phyloP scores from a whole-genome alignment of 441 rosid species.

The Cnidoscolus chayamansa region DNA sequence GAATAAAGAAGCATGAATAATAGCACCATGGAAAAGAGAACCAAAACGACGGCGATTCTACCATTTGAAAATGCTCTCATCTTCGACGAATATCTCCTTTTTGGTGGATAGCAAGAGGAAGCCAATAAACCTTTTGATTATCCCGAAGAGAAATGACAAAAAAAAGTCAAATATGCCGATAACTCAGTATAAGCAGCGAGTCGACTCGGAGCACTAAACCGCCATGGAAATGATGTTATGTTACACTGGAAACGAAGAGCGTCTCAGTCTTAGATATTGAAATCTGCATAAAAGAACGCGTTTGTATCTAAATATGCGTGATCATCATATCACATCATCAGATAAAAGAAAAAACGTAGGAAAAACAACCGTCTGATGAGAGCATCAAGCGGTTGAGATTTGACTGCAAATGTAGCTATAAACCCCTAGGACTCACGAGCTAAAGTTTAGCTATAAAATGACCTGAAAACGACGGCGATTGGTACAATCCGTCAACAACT shows the following conservation, averaged over 20 bases:
- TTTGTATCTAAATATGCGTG: background rate
- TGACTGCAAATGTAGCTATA: constrained; percentile 19
- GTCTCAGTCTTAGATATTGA: constrained; percentile 11
- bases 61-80: constrained; percentile 19
- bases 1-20: constrained; percentile 19
- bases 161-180: constrained; percentile 1
- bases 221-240: constrained; percentile 18
- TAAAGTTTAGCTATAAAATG: constrained; percentile 21
- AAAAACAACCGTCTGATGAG: constrained; percentile 36
- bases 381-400: constrained; percentile 29
- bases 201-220: constrained; percentile 21
- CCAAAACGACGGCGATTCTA: constrained; percentile 23
- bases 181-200: constrained; percentile 2
- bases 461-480: constrained; percentile 37
- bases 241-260: constrained; percentile 19
- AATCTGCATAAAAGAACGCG: constrained; percentile 32
- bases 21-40: constrained; percentile 21
- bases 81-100: constrained; percentile 17
- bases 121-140: background rate
- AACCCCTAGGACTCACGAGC: constrained; percentile 22
- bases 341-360: background rate
- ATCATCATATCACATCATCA: constrained; percentile 19
- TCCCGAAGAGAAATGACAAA: background rate
- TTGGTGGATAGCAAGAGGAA: background rate
- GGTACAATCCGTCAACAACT: background rate